Conservation (phyloP, 176 grass and related monocot genomes). For the maize (Zea mays) region Zm-B73-REFERENCE-NAM-5.0 NC_050101.1:82539001-82539500, state of each 20-base stretch:
- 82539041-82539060: background rate
- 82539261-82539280: constrained; percentile 26
- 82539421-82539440: constrained; percentile 8
- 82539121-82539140: background rate
- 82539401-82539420: constrained; percentile 10
- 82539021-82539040: constrained; percentile 17
- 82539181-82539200: constrained; percentile 87
- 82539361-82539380: background rate
- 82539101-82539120: constrained; percentile 21
- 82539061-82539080: constrained; percentile 20
- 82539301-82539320: background rate
- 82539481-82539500: constrained; percentile 89
- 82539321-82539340: background rate
- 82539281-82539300: constrained; percentile 27
- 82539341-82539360: background rate
- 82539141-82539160: constrained; percentile 8
- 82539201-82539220: constrained; percentile 69
- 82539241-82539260: constrained; percentile 98
- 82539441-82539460: background rate
- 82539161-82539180: constrained; percentile 72
- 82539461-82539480: constrained; percentile 13
- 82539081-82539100: background rate
- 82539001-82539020: background rate
- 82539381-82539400: constrained; percentile 16
- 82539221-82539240: constrained; percentile 85